Percentiles rank a stretch among this genome's conserved stretches.
These are phyloP conservation scores for Ceratobasidium sp. DNA, from an alignment of 1,284 basidiomycete genomes.

Conservation along the genomic window DNA sequence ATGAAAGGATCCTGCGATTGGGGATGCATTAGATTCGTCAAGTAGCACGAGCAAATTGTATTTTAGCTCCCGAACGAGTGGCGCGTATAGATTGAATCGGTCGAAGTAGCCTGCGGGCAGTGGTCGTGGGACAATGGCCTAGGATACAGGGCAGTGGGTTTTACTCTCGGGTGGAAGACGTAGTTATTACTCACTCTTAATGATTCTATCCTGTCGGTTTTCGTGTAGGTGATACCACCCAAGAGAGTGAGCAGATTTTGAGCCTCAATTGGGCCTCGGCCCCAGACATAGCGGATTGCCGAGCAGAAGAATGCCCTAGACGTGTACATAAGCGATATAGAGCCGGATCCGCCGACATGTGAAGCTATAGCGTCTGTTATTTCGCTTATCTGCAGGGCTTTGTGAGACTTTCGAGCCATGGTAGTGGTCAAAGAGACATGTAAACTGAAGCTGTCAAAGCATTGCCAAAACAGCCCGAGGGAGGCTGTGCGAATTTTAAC, in stretches of 20 bases:
- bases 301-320: background rate
- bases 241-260: background rate
- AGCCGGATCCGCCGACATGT: background rate
- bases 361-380: background rate
- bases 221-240: background rate
- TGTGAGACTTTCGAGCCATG: background rate
- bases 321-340: background rate
- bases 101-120: background rate
- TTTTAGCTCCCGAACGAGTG: background rate
- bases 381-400: conserved; percentile 1
- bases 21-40: background rate
- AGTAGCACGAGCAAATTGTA: background rate
- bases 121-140: background rate
- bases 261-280: background rate
- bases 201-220: too few relatives aligned
- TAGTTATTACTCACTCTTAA: background rate
- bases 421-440: too few relatives aligned
- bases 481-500: too few relatives aligned
- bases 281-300: conserved; percentile 5
- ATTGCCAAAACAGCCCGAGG: too few relatives aligned
- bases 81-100: conserved; percentile 8
- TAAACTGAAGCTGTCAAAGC: too few relatives aligned
- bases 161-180: background rate
- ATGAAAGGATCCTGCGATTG: background rate
- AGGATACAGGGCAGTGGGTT: background rate